Evolutionary conservation across 1,139 yeast species (phyloP), one percentile per base, ranked within the genome.

Genomic region (Suhomyces atakaporum): DNA sequence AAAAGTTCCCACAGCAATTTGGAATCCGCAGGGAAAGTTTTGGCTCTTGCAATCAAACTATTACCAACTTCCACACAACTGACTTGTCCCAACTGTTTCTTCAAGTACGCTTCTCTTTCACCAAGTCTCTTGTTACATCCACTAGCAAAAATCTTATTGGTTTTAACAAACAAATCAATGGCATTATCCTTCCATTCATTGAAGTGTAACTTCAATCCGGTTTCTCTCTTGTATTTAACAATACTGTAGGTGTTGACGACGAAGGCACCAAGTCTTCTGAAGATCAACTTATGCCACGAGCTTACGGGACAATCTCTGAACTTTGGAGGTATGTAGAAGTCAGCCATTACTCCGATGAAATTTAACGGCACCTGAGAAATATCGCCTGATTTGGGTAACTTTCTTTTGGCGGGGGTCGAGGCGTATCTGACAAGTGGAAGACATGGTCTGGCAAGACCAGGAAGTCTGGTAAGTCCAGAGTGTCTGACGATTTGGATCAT

Each of bases 1-100:
- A 81, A 63, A 36, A 89, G 69, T 50, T 85, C 84, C 97, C 97
- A 89, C 36, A 76, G 78, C 43, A 87, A 66, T 42, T 74, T 72
- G 26, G 78, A 68, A 42, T 73, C 70, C 12, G 64, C 58, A 14
- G 96, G 95, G 39, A 88, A 68, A 20, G 36, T 66, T 62, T 36
- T 81, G 51, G 7, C 86, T 73, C 44, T 75, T 25, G 53, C 54
- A 16, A 51, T 45, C 40, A 71, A 58, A 15, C 57, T 54, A 26
- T 58, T 57, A 32, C 61, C 51, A 3, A 66, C 80, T 44, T 74
- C 81, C 3, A 79, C 86, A 74, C 85, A 83, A 16, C 80, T 53
- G 27, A 54, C 53, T 11, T 69, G 31, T 78, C 73, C 38, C 78
- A 70, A 31, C 62, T 62, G 46, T 62, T 69, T 46, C 65, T 66